These are phyloP conservation scores for Neonectria magnoliae DNA, from an alignment of 2,329 filamentous ascomycete species.

Conservation along the genomic window DNA sequence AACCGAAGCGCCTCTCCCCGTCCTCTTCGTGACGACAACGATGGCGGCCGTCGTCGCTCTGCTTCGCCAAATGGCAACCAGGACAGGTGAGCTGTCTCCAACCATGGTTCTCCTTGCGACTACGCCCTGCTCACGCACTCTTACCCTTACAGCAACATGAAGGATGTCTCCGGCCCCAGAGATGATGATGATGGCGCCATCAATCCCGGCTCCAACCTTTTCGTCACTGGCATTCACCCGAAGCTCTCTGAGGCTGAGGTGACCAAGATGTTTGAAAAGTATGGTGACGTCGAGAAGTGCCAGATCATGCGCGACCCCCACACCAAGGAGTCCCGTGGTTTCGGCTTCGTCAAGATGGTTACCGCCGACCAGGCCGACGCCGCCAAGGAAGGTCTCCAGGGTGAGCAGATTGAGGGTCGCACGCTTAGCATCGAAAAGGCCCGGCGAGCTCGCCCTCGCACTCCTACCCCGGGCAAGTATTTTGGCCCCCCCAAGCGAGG, in stretches of 20 bases:
- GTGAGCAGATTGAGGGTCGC: conserved; percentile 93
- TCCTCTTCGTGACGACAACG: conserved; percentile 67
- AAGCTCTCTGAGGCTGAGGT: conserved; percentile 90
- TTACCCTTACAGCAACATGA: conserved; percentile 52
- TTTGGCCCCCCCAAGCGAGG: conserved; percentile 98
- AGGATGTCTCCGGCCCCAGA: conserved; percentile 62
- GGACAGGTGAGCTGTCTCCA: conserved; percentile 40
- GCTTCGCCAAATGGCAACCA: conserved; percentile 66
- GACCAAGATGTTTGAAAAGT: conserved; percentile 96
- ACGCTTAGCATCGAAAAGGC: conserved; percentile 99
- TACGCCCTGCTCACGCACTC: conserved; percentile 19
- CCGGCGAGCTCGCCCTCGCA: conserved; percentile 91
- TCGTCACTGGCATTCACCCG: conserved; percentile 97
- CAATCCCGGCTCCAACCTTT: conserved; percentile 97
- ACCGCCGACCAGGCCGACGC: conserved; percentile 95
- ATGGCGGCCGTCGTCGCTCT: conserved; percentile 69
- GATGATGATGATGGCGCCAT: conserved; percentile 80
- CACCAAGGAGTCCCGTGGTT: conserved; percentile 97
- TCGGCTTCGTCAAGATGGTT: conserved; percentile 99
- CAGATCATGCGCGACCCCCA: conserved; percentile 99
- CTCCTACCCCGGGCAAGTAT: conserved; percentile 98
- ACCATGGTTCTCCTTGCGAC: neutral
- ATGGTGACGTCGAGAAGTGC: conserved; percentile 98
- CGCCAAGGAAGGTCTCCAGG: conserved; percentile 94
- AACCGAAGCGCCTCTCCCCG: conserved; percentile 74